A percentile compares a stretch with the other conserved stretches of the same genome.
phyloP scores from a whole-genome alignment of 1,139 yeast species.

The Debaryomyces sp. region DNA sequence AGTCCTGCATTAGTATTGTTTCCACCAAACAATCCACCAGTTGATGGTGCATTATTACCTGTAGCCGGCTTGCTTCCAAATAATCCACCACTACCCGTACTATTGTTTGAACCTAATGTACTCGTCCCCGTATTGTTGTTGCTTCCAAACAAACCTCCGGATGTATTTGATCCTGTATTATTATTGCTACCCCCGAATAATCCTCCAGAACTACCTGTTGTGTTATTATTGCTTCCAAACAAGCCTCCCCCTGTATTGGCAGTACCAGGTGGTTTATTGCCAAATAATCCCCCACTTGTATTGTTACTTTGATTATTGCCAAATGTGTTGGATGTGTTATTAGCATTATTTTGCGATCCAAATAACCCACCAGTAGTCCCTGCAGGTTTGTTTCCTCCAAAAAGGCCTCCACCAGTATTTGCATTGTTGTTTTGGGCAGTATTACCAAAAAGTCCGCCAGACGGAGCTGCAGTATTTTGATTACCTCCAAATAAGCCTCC shows the following conservation, averaged over 20 bases:
- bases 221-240: conserved; percentile 21
- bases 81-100: conserved; percentile 10
- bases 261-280: conserved; percentile 25
- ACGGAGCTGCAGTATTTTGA: conserved; percentile 13
- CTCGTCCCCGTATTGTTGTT: conserved; percentile 7
- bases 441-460: conserved; percentile 41
- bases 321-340: conserved; percentile 18
- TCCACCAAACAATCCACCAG: conserved; percentile 24
- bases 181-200: conserved; percentile 33
- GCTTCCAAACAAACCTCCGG: conserved; percentile 25
- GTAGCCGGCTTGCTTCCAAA: conserved; percentile 11
- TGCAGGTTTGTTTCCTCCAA: conserved; percentile 21
- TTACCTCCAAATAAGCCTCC: conserved; percentile 30
- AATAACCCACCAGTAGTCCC: conserved; percentile 20
- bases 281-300: conserved; percentile 40
- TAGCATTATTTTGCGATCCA: conserved; percentile 20
- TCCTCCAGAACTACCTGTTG: conserved; percentile 22
- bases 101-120: conserved; percentile 1
- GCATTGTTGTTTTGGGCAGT: conserved; percentile 22
- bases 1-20: conserved; percentile 5
- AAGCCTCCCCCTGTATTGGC: conserved; percentile 25
- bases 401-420: conserved; percentile 20
- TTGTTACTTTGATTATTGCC: conserved; percentile 16
- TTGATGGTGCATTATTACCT: conserved; percentile 9
- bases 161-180: conserved; percentile 14